phyloP scores from a whole-genome alignment of 1,284 basidiomycete genomes.

The Athelia sp. region DNA sequence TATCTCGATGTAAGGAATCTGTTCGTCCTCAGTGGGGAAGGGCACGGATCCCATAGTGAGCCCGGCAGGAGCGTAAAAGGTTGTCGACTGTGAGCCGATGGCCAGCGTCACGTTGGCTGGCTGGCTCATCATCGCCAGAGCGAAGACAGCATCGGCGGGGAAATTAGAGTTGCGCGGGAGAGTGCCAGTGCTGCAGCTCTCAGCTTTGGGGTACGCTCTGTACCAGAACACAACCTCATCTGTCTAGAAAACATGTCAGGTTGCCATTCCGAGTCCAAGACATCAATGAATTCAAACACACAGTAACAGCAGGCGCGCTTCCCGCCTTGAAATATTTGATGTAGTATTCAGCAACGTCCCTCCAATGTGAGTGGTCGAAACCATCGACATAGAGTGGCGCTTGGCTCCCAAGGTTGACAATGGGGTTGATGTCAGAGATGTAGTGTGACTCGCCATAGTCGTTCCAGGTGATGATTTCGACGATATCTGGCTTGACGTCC shows the following conservation, averaged over 20 bases:
- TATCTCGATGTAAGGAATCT: constrained; percentile 27
- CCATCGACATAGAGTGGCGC: constrained; percentile 25
- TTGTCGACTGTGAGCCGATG: constrained; percentile 23
- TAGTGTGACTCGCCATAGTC: constrained; percentile 22
- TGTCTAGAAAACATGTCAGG: constrained; percentile 11
- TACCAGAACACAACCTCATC: constrained; percentile 31
- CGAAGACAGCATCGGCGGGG: constrained; percentile 26
- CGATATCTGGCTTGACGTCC: constrained; percentile 30
- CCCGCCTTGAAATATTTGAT: constrained; percentile 27
- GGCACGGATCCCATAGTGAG: constrained; percentile 25
- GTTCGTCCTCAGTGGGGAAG: constrained; percentile 25
- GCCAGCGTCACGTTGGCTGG: constrained; percentile 25
- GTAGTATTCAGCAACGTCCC: constrained; percentile 27
- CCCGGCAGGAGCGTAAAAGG: constrained; percentile 23
- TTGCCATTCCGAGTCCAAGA: not conserved
- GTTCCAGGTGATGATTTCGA: constrained; percentile 33
- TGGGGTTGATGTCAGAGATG: constrained; percentile 26
- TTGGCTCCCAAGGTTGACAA: constrained; percentile 19
- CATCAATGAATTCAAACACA: constrained; percentile 7
- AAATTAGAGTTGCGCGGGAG: constrained; percentile 25
- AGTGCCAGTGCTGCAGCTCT: constrained; percentile 20
- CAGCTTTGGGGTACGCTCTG: constrained; percentile 23
- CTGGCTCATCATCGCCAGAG: constrained; percentile 23
- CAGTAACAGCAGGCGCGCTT: constrained; percentile 19
- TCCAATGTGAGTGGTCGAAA: constrained; percentile 23